Evolutionary conservation across 2,329 filamentous ascomycete species (phyloP).

Genomic region (Chaetomiaceae sp.): DNA sequence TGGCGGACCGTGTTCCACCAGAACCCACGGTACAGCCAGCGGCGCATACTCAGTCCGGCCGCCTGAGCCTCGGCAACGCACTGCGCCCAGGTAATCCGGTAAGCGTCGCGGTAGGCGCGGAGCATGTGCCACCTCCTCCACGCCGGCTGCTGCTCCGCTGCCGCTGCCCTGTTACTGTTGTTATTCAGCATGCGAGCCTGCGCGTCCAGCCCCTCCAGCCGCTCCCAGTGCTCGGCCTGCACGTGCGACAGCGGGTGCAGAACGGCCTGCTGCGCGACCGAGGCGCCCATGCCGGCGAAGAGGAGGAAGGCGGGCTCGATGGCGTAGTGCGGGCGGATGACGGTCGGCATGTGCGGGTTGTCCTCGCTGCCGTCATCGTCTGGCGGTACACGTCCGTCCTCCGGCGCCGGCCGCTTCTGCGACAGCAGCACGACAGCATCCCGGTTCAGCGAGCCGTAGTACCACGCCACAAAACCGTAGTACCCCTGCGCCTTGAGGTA

Average conservation of each 20-base stretch:
- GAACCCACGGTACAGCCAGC: constrained; percentile 66
- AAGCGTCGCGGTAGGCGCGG: constrained; percentile 63
- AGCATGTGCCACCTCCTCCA: constrained; percentile 46
- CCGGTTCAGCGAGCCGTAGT: constrained; percentile 55
- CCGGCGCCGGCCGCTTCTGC: constrained; percentile 36
- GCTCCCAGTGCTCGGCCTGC: constrained; percentile 66
- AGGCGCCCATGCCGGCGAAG: constrained; percentile 61
- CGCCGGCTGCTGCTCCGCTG: neutral
- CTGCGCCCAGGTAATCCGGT: constrained; percentile 59
- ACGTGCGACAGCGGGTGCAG: constrained; percentile 67
- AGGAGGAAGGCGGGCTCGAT: constrained; percentile 68
- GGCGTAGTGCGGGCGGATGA: constrained; percentile 68
- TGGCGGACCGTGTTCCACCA: constrained; percentile 66
- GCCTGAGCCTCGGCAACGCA: constrained; percentile 51
- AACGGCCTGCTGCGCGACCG: constrained; percentile 60
- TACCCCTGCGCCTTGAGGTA: constrained; percentile 69
- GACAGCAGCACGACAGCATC: constrained; percentile 46
- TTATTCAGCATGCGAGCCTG: constrained; percentile 45
- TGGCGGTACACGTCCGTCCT: constrained; percentile 16
- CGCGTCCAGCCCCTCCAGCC: constrained; percentile 65
- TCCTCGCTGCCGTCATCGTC: neutral
- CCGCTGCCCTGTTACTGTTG: constrained; percentile 13
- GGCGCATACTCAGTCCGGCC: constrained; percentile 50
- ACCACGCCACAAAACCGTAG: constrained; percentile 64
- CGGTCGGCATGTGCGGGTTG: constrained; percentile 28